Percentiles rank a stretch among this genome's conserved stretches.
Evolutionary conservation across 2,329 filamentous ascomycete species (phyloP).

Genomic region (Claviceps paspali): DNA sequence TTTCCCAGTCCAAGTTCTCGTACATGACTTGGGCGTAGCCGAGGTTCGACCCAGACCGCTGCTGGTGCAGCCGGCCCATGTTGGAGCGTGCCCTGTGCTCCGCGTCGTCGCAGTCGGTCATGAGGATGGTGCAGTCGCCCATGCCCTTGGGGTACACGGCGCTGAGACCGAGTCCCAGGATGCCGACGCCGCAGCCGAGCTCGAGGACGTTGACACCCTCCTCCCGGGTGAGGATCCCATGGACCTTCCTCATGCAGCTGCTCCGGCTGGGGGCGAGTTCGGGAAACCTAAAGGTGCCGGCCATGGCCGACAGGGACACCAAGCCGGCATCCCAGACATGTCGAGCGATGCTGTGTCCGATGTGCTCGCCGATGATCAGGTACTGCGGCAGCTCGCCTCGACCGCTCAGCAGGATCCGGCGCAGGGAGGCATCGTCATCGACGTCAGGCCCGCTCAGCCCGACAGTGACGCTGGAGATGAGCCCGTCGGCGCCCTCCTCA

Average conservation of each 20-base stretch:
- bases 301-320: conserved; percentile 23
- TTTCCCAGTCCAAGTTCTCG: conserved; percentile 43
- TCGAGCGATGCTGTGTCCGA: conserved; percentile 44
- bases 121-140: conserved; percentile 22
- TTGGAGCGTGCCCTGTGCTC: conserved; percentile 33
- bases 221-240: conserved; percentile 13
- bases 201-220: conserved; percentile 31
- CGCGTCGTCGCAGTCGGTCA: conserved; percentile 42
- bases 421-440: conserved; percentile 14
- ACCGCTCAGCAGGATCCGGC: conserved; percentile 15
- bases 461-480: conserved; percentile 30
- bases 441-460: conserved; percentile 13
- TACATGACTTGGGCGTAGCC: conserved; percentile 23
- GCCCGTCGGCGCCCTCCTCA: conserved; percentile 14
- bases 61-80: conserved; percentile 19
- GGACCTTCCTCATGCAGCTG: conserved; percentile 16
- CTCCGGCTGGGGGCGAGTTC: conserved; percentile 13
- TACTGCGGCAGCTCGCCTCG: conserved; percentile 10
- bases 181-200: conserved; percentile 41
- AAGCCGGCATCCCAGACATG: conserved; percentile 45
- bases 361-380: conserved; percentile 36
- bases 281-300: conserved; percentile 14
- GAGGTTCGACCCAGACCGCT: conserved; percentile 4
- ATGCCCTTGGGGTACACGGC: conserved; percentile 15
- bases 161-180: conserved; percentile 35